Evolutionary conservation across 129 eudicot species (phyloP).

Genomic region (Calendula officinalis): DNA sequence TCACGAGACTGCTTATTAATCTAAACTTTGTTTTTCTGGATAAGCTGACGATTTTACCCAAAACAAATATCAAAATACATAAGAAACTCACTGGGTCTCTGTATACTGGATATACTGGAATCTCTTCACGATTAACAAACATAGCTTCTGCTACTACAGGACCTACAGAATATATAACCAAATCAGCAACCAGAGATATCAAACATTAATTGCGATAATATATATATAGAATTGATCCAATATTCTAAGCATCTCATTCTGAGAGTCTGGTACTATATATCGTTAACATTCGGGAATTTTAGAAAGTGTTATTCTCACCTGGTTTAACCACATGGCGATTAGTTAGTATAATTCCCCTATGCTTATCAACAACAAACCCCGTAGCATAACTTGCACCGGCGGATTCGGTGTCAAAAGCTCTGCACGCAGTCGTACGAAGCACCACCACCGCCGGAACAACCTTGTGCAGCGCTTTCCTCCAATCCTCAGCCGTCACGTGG

Average conservation of each 20-base stretch:
- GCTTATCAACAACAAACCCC: constrained; percentile 88
- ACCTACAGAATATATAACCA: constrained; percentile 41
- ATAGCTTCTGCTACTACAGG: constrained; percentile 98
- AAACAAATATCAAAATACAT: not conserved
- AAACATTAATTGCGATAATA: not conserved
- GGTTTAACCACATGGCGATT: constrained; percentile 98
- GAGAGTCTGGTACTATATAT: not conserved
- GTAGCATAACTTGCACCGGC: constrained; percentile 90
- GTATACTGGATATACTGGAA: constrained; percentile 79
- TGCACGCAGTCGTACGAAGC: constrained; percentile 80
- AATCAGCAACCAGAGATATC: constrained; percentile 1
- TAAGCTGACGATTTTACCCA: too few species aligned
- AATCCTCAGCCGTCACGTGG: constrained; percentile 77
- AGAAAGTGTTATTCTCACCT: constrained; percentile 34
- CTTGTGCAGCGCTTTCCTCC: constrained; percentile 79
- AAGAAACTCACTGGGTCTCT: constrained; percentile 86
- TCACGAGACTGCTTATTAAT: too few species aligned
- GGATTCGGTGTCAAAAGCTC: constrained; percentile 90
- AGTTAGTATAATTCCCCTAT: constrained; percentile 84
- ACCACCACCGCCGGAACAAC: constrained; percentile 98
- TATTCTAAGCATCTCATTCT: not conserved
- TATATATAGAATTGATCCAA: not conserved
- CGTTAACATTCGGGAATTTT: not conserved
- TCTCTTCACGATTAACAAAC: constrained; percentile 97
- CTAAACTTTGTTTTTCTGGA: too few species aligned